Conservation (phyloP, 495 filamentous ascomycete genomes). For the Lasiosphaeria miniovina region DNA sequence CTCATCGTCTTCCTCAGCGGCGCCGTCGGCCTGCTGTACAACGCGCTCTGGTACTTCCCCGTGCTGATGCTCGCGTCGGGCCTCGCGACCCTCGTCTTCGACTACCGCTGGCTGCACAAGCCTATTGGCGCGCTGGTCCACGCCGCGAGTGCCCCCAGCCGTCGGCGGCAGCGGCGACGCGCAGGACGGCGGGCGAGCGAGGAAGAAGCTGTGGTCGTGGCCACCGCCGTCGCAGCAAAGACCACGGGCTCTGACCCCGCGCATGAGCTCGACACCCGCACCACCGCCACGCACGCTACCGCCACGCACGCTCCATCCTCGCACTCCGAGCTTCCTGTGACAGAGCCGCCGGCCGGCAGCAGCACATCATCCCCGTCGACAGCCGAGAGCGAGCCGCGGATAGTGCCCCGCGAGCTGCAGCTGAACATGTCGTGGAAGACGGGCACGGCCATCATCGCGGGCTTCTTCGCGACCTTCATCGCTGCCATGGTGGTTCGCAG, state of each 20-base stretch:
- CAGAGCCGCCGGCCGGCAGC: slow-evolving; percentile 7
- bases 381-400: slow-evolving; percentile 33
- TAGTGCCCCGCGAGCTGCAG: slow-evolving; percentile 39
- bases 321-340: slow-evolving; percentile 14
- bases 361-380: slow-evolving; percentile 8
- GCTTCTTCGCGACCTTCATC: slow-evolving; percentile 61
- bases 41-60: slow-evolving; percentile 81
- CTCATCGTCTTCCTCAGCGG: slow-evolving; percentile 68
- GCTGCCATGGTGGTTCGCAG: slow-evolving; percentile 58
- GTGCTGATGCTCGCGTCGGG: slow-evolving; percentile 61
- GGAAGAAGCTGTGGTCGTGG: slow-evolving; percentile 8
- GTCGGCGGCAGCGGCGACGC: neutral
- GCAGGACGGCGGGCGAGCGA: neutral
- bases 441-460: slow-evolving; percentile 46
- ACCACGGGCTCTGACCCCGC: neutral
- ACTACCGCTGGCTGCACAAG: slow-evolving; percentile 51
- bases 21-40: slow-evolving; percentile 70
- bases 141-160: neutral
- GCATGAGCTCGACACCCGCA: neutral
- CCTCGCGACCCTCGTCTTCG: slow-evolving; percentile 57
- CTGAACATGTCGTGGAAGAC: slow-evolving; percentile 44
- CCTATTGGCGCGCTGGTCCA: slow-evolving; percentile 17
- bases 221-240: neutral
- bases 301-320: neutral
- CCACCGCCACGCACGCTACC: too few species aligned